These are phyloP conservation scores for Arthrobotrys megalospora DNA, from an alignment of 2,329 filamentous ascomycete species.

Conservation along the genomic window DNA sequence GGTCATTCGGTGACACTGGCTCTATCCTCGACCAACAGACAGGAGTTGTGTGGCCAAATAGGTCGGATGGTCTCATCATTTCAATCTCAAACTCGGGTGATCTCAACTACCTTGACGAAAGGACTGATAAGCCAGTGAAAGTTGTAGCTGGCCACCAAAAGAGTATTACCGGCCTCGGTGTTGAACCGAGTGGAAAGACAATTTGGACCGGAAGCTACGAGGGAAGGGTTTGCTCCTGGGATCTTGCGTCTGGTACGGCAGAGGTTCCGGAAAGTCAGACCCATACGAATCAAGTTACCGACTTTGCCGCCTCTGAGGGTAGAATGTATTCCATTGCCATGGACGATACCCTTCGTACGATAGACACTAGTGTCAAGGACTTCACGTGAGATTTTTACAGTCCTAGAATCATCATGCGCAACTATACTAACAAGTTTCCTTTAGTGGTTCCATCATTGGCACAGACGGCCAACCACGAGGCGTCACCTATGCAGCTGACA, in stretches of 20 bases:
- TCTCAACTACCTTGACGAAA: conserved; percentile 87
- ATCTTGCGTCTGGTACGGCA: conserved; percentile 78
- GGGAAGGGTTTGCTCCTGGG: conserved; percentile 87
- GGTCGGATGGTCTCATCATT: conserved; percentile 88
- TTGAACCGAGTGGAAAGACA: conserved; percentile 73
- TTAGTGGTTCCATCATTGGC: conserved; percentile 44
- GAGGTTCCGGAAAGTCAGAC: conserved; percentile 81
- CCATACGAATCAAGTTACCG: conserved; percentile 88
- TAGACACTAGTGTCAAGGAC: conserved; percentile 71
- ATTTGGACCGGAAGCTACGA: conserved; percentile 94
- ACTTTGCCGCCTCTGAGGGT: conserved; percentile 75
- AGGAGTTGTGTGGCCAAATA: conserved; percentile 88
- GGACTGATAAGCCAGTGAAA: conserved; percentile 77
- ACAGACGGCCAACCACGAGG: conserved; percentile 79
- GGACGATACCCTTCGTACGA: conserved; percentile 89
- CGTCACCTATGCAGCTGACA: conserved; percentile 72
- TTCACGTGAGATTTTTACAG: conserved; percentile 60
- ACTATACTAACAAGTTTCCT: conserved; percentile 1
- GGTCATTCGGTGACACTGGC: conserved; percentile 85
- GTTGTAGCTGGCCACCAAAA: conserved; percentile 91
- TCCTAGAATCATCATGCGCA: not conserved
- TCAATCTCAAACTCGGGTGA: conserved; percentile 90
- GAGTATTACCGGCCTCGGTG: conserved; percentile 83
- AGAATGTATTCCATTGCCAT: conserved; percentile 89
- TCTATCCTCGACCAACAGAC: conserved; percentile 90